Percentiles rank a stretch among this genome's conserved stretches.
Conservation (phyloP, 1,284 basidiomycete species). For the Cystobasidium pallidum region DNA sequence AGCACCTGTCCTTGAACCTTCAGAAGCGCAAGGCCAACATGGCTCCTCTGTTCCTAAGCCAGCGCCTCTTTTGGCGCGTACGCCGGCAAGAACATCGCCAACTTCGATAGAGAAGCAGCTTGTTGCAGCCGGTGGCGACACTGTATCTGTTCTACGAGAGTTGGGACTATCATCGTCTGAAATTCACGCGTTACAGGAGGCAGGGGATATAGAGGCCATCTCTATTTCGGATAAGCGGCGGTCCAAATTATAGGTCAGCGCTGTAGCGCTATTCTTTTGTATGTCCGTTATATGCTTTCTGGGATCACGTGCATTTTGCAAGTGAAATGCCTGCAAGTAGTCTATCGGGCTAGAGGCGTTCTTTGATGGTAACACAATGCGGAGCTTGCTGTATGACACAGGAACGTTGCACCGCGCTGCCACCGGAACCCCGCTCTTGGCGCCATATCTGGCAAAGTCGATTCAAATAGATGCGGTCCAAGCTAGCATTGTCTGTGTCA, state of each 20-base stretch:
- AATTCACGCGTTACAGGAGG: slow-evolving; percentile 12
- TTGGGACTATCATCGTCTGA: slow-evolving; percentile 45
- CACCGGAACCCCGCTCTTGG: no score
- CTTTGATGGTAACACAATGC: no score
- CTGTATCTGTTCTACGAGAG: slow-evolving; percentile 52
- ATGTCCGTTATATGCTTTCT: no score
- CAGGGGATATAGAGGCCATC: slow-evolving; percentile 50
- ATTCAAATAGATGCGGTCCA: no score
- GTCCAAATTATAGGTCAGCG: not conserved
- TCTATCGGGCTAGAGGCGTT: no score
- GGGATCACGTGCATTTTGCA: no score
- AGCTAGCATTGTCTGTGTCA: no score
- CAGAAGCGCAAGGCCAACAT: slow-evolving; percentile 48
- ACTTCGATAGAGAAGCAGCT: slow-evolving; percentile 47
- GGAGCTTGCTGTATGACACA: no score
- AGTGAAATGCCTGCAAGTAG: no score
- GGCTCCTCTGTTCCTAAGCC: slow-evolving; percentile 50
- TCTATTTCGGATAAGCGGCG: slow-evolving; percentile 16
- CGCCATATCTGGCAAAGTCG: no score
- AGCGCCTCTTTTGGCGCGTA: slow-evolving; percentile 54
- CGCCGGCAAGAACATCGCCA: slow-evolving; percentile 49
- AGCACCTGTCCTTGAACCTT: slow-evolving; percentile 63
- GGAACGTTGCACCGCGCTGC: no score
- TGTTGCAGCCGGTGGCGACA: slow-evolving; percentile 54
- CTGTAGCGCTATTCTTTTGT: no score